Conservation (phyloP, 2,329 filamentous ascomycete genomes). For the Madurella mycetomatis region DNA sequence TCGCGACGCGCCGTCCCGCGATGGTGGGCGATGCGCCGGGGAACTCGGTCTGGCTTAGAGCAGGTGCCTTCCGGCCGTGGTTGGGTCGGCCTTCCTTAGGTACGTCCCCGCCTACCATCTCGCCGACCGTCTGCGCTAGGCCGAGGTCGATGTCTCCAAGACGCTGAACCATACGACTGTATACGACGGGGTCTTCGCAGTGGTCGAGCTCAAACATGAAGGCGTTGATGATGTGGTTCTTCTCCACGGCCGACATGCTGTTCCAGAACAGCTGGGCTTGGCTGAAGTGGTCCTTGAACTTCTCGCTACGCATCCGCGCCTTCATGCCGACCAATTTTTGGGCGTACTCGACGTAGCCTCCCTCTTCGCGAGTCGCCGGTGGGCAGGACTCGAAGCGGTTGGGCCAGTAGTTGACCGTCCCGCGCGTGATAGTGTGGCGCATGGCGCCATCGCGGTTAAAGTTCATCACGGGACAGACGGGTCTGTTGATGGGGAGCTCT, state of each 20-base stretch:
- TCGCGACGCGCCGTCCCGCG: slow-evolving; percentile 64
- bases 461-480: slow-evolving; percentile 70
- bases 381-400: slow-evolving; percentile 63
- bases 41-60: slow-evolving; percentile 66
- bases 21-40: slow-evolving; percentile 61
- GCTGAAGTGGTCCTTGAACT: slow-evolving; percentile 73
- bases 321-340: slow-evolving; percentile 67
- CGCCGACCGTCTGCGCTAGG: slow-evolving; percentile 64
- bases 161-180: slow-evolving; percentile 63
- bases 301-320: slow-evolving; percentile 60
- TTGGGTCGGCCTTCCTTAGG: slow-evolving; percentile 54
- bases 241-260: slow-evolving; percentile 64
- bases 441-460: slow-evolving; percentile 70
- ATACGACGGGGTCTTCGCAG: slow-evolving; percentile 74
- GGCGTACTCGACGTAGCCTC: slow-evolving; percentile 65
- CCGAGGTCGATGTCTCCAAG: slow-evolving; percentile 67
- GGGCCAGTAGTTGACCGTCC: slow-evolving; percentile 75
- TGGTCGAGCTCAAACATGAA: slow-evolving; percentile 72
- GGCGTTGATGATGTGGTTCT: slow-evolving; percentile 56
- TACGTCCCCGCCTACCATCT: slow-evolving; percentile 61
- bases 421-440: slow-evolving; percentile 68
- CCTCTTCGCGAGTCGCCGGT: slow-evolving; percentile 57
- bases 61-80: slow-evolving; percentile 62
- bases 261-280: slow-evolving; percentile 84
- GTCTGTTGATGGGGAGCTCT: slow-evolving; percentile 72